These are phyloP conservation scores for Blastobotrys aristatus DNA, from an alignment of 1,139 yeast genomes.

Conservation along the genomic window DNA sequence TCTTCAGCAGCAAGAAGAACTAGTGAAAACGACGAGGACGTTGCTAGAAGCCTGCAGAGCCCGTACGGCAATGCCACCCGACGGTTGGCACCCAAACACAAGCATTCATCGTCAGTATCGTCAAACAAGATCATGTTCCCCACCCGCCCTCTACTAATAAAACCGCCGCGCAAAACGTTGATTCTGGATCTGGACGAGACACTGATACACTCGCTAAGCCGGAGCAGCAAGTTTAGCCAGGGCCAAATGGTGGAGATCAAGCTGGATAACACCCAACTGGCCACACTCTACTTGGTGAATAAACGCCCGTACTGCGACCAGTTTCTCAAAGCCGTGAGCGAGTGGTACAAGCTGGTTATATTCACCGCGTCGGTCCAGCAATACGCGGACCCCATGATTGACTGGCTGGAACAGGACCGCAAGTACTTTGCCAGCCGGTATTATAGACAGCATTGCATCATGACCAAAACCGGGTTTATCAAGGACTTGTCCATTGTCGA, in stretches of 20 bases:
- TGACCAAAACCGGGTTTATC: constrained; percentile 66
- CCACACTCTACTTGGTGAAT: constrained; percentile 83
- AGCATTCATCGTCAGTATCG: neutral
- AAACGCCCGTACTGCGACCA: constrained; percentile 89
- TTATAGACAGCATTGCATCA: constrained; percentile 77
- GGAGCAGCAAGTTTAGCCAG: constrained; percentile 52
- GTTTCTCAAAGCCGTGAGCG: constrained; percentile 68
- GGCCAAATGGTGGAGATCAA: constrained; percentile 84
- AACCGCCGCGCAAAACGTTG: constrained; percentile 51
- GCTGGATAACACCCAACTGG: constrained; percentile 49
- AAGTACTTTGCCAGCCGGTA: constrained; percentile 54
- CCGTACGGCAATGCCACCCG: constrained; percentile 14
- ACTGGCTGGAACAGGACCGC: constrained; percentile 65
- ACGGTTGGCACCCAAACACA: neutral
- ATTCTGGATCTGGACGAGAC: constrained; percentile 92
- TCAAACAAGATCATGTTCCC: constrained; percentile 7
- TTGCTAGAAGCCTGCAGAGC: constrained; percentile 16
- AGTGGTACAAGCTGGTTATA: constrained; percentile 85
- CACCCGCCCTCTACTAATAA: constrained; percentile 13
- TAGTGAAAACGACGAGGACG: neutral
- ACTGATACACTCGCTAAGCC: constrained; percentile 78
- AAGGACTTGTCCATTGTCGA: constrained; percentile 65
- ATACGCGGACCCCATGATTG: constrained; percentile 95
- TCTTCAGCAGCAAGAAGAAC: neutral
- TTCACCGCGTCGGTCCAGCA: constrained; percentile 94